Base-by-base conservation (phyloP, 2,329 filamentous ascomycete genomes). In the Plenodomus tracheiphilus region DNA sequence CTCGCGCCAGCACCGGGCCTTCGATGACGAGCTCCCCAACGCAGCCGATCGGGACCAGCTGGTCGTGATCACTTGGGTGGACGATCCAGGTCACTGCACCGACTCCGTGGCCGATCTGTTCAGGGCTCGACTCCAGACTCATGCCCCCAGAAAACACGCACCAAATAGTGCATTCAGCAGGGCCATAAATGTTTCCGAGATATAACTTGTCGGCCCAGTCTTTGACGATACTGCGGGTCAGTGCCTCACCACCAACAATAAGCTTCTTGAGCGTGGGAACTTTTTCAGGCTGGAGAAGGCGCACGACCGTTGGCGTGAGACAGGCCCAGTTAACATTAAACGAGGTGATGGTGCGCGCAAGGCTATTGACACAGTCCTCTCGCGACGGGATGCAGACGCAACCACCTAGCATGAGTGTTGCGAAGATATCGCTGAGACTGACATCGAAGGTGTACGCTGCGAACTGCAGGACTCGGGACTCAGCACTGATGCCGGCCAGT, bases 21-120 rank as follows among this genome's bases (percentile, higher is more conserved):
- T 84, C 81, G 16, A 85, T 77, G 2, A 84, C 73, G 1, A 85
- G 71, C 58, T 85, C 82, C 6, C 60, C 61, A n/a, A 49, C 44
- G 28, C 20, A 59, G 42, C 64, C 54, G 28, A 40, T n/a, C 1
- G 54, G 46, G 1, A 21, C 21, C 3, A 67, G 54, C 7, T 28
- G 32, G n/a, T 65, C 34, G 17, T 49, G 49, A 39, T 69, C 43
- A 1, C 51, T 17, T 0, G 53, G 20, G 16, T 66, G 47, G 2
- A 59, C 56, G 8, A 74, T 54, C 70, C 64, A 69, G 21, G 41
- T 77, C 79, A 40, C 76, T 81, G 22, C 78, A 79, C 81, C 79
- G 0, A 75, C 66, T 2, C 72, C 71, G 22, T 74, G 76, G 1
- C 74, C 70, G 8, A 85, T 72, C 42, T 13, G 41, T 46, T 38